Evolutionary conservation across 768 basidiomycete genomes (phyloP), one percentile per base, ranked within the genome.

Genomic region (Termitomyces sp.): DNA sequence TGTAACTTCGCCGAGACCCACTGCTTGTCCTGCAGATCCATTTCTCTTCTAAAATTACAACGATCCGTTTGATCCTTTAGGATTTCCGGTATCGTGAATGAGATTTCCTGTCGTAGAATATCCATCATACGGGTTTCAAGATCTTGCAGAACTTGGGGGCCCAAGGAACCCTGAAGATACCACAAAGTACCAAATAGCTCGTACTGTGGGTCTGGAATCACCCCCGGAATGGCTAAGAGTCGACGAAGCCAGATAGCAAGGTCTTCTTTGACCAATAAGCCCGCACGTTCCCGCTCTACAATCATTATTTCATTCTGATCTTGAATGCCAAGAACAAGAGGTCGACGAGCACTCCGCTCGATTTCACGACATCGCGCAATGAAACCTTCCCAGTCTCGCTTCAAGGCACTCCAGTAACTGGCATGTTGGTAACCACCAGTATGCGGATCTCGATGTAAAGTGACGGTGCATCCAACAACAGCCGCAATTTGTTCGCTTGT

Each of bases 351-450:
- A 59, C 84, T 84, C 42, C 90, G 86, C 71, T 97, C 95, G n/a
- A 94, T 77, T 61, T 94, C 92, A 52, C 89, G 83, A 65, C 92
- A 94, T 55, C 91, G 81, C 8, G 94, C 89, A 59, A 95, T 85
- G 64, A 98, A 95, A 3, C 95, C 94, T 66, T 98, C 90, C 95
- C 96, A 98, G 63, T 98, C 94, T 45, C 90, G 76, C 68, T 91
- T 94, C 63, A 97, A 70, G 0, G 88, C 85, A 62, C 82, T 88
- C 84, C 91, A 88, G 66, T 92, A 94, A 43, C 84, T 86, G 44
- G 84, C 82, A 65, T 92, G 79, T 60, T 88, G 85, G 45, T 84
- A 77, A 37, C 86, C 87, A 16, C 94, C 94, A 3, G 91, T 94
- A 58, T 88, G 84, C 0, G 86, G 78, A 64, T 91, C 88, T 41